Evolutionary conservation across 306 rosid genomes (phyloP), one percentile per base, ranked within the genome.

Genomic region (Senna siamea): DNA sequence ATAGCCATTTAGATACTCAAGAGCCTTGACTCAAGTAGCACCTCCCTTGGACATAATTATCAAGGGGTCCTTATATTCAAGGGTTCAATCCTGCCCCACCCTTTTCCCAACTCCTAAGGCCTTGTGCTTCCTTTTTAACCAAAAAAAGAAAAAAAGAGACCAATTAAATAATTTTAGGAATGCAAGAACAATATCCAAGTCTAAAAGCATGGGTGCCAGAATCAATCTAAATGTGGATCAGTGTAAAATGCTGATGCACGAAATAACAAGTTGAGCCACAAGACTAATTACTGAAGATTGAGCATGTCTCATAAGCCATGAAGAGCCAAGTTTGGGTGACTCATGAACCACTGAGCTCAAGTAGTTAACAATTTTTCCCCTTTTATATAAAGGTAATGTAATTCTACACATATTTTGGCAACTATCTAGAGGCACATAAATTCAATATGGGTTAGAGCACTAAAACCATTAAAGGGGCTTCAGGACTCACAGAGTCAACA

Each of bases 401-500:
- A 35, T 68, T 11, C 13, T 51, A 37, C 15, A 13, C 34, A 50
- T 40, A 53, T 9, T 26, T 70, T 70, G 26, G 28, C 14, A 28
- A 26, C 10, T 6, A 3, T 20, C 43, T 15, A 47, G 62, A 34
- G 64, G 12, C 55, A 54, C 34, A 19, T 28, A 55, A 61, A 48
- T 73, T 81, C 19, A 53, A 46, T 52, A 20, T 5, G 32, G 22
- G 51, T 17, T 8, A 32, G 28, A 17, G 32, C 26, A 20, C 30
- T 4, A 47, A 69, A 74, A 56, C 55, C 0, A 46, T 71, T 51
- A 10, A 18, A 71, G 53, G 76, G 44, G 37, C 44, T 1, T 48
- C 28, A 66, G 8, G 23, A 76, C 93, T 48, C 86, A 89, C 98
- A 44, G 90, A 80, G 23, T 93, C 98, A 58, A 89, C 67, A 46